Evolutionary conservation across 139 green algal species (phyloP).

Genomic region (Volvox reticuliferus): DNA sequence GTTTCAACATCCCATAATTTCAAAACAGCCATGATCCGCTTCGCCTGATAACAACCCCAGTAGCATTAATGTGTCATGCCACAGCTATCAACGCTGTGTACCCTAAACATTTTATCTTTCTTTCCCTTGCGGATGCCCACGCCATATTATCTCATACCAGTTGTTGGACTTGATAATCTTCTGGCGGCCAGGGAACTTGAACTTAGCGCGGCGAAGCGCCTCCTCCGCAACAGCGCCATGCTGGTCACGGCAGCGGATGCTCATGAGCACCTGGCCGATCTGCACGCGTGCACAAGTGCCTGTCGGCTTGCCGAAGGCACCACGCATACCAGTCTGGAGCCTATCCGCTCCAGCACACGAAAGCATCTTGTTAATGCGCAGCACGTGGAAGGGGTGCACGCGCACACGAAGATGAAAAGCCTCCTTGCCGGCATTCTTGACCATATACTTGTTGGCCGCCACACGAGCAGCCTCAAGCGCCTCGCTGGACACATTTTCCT

Average conservation of each 20-base stretch:
- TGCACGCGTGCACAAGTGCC: constrained; percentile 91
- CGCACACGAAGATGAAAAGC: constrained; percentile 98
- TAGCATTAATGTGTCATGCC: too few species aligned
- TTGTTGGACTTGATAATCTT: constrained; percentile 97
- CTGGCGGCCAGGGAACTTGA: constrained; percentile 99
- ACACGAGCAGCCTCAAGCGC: constrained; percentile 98
- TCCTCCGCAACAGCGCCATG: constrained; percentile 89
- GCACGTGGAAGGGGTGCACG: constrained; percentile 99
- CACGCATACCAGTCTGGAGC: constrained; percentile 99
- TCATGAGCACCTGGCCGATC: constrained; percentile 99
- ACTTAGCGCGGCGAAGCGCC: constrained; percentile 98
- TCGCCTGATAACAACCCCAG: too few species aligned
- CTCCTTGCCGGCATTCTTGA: constrained; percentile 98
- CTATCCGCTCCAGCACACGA: constrained; percentile 99
- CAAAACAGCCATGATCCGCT: too few species aligned
- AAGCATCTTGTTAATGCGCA: constrained; percentile 99
- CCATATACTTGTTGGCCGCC: constrained; percentile 99
- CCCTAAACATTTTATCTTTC: too few species aligned
- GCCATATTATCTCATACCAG: constrained; percentile 79
- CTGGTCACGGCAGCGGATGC: constrained; percentile 94
- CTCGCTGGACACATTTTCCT: constrained; percentile 88
- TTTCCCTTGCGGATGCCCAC: too few species aligned
- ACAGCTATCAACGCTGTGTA: too few species aligned
- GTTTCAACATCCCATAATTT: too few species aligned
- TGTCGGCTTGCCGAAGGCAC: constrained; percentile 97